phyloP scores from a whole-genome alignment of 2,329 filamentous ascomycete species.

The Fusarium nisikadoi region DNA sequence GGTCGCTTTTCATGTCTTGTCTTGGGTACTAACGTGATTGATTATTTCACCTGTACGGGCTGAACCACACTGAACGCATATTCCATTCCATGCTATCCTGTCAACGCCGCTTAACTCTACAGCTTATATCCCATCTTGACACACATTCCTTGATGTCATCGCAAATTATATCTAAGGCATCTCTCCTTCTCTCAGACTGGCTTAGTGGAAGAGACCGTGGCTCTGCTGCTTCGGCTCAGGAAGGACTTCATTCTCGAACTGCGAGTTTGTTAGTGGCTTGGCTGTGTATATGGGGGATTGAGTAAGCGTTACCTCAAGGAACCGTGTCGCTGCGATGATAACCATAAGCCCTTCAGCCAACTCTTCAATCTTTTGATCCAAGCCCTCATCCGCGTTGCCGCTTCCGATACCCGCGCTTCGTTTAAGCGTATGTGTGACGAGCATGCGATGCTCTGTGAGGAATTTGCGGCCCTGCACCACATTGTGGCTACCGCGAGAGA shows the following conservation, averaged over 20 bases:
- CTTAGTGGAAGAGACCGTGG: slow-evolving; percentile 55
- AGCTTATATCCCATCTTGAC: slow-evolving; percentile 32
- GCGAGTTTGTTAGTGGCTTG: slow-evolving; percentile 28
- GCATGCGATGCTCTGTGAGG: slow-evolving; percentile 81
- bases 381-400: slow-evolving; percentile 50
- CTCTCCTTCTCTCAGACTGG: background rate
- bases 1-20: slow-evolving; percentile 14
- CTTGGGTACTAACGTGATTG: slow-evolving; percentile 10
- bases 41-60: slow-evolving; percentile 24
- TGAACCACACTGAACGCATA: slow-evolving; percentile 20
- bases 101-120: slow-evolving; percentile 42
- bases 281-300: background rate
- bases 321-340: slow-evolving; percentile 83
- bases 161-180: background rate
- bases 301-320: slow-evolving; percentile 76
- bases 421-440: slow-evolving; percentile 91
- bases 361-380: slow-evolving; percentile 75
- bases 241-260: slow-evolving; percentile 56
- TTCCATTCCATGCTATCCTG: slow-evolving; percentile 26
- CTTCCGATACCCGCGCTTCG: slow-evolving; percentile 81
- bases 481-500: slow-evolving; percentile 85
- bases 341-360: slow-evolving; percentile 87
- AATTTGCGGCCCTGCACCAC: slow-evolving; percentile 83
- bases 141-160: background rate
- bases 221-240: slow-evolving; percentile 49